A percentile compares a stretch with the other conserved stretches of the same genome.
These are phyloP conservation scores for Purpureocillium lavendulum DNA, from an alignment of 2,329 filamentous ascomycete genomes.

Conservation along the genomic window DNA sequence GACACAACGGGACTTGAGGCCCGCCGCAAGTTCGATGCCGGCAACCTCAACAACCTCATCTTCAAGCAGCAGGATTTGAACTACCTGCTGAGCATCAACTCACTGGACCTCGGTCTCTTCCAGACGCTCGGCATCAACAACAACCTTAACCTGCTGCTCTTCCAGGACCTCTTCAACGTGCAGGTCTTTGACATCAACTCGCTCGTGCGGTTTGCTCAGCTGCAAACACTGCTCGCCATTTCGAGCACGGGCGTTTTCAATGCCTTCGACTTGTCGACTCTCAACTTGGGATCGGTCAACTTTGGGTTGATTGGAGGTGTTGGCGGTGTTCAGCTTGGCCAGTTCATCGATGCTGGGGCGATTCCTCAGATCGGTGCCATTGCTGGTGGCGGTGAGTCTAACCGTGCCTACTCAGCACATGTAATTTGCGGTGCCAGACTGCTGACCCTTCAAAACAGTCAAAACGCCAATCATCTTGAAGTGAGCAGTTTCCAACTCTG, in stretches of 20 bases:
- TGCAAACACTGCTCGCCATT: slow-evolving; percentile 28
- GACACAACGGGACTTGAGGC: slow-evolving; percentile 24
- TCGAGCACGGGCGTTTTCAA: slow-evolving; percentile 20
- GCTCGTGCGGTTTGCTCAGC: slow-evolving; percentile 31
- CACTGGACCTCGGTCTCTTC: slow-evolving; percentile 34
- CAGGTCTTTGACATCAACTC: slow-evolving; percentile 31
- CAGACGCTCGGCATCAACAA: slow-evolving; percentile 28
- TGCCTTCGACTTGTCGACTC: slow-evolving; percentile 15
- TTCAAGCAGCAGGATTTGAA: slow-evolving; percentile 32
- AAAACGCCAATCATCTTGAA: not conserved
- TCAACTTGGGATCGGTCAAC: slow-evolving; percentile 18
- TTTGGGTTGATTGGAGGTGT: slow-evolving; percentile 20
- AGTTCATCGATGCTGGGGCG: slow-evolving; percentile 19
- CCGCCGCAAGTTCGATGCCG: slow-evolving; percentile 28
- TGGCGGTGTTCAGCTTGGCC: slow-evolving; percentile 16
- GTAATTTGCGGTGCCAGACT: no score
- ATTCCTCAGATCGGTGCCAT: slow-evolving; percentile 12
- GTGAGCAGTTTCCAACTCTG: no score
- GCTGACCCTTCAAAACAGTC: slow-evolving; percentile 1
- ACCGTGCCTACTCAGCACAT: not conserved
- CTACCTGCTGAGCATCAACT: slow-evolving; percentile 39
- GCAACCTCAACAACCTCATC: slow-evolving; percentile 29
- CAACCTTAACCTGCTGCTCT: slow-evolving; percentile 35
- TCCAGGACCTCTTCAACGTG: slow-evolving; percentile 32
- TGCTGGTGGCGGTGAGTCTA: slow-evolving; percentile 2